phyloP scores from a whole-genome alignment of 495 filamentous ascomycete species.

The Aspergillus steynii region DNA sequence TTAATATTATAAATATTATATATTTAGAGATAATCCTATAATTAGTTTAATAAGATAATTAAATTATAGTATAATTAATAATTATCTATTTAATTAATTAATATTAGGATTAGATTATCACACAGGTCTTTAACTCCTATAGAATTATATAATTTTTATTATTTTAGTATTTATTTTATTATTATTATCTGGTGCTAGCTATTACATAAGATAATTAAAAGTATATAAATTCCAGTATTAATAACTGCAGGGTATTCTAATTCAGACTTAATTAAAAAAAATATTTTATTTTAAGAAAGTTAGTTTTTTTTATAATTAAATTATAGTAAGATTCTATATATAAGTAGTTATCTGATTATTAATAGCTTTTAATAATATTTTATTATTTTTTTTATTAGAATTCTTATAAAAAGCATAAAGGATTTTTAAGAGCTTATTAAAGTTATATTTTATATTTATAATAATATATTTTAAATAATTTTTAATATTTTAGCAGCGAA shows the following conservation, averaged over 20 bases:
- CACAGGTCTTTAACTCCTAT: too few species aligned
- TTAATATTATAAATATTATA: too few species aligned
- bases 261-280: not conserved
- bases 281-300: not conserved
- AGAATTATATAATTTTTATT: too few species aligned
- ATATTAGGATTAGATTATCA: too few species aligned
- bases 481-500: too few species aligned
- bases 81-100: too few species aligned
- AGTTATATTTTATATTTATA: not conserved
- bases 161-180: too few species aligned
- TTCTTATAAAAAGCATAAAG: not conserved
- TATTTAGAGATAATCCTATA: too few species aligned
- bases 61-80: too few species aligned
- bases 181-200: too few species aligned
- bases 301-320: not conserved
- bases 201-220: not conserved
- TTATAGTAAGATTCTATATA: not conserved
- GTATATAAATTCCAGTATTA: not conserved
- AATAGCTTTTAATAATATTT: not conserved
- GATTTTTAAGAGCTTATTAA: not conserved
- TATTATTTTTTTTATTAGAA: not conserved
- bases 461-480: not conserved
- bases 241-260: not conserved
- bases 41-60: too few species aligned
- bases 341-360: not conserved